Percentiles rank a stretch among this genome's conserved stretches.
Evolutionary conservation across 2,329 filamentous ascomycete genomes (phyloP).

Genomic region (Verticillium dahliae): DNA sequence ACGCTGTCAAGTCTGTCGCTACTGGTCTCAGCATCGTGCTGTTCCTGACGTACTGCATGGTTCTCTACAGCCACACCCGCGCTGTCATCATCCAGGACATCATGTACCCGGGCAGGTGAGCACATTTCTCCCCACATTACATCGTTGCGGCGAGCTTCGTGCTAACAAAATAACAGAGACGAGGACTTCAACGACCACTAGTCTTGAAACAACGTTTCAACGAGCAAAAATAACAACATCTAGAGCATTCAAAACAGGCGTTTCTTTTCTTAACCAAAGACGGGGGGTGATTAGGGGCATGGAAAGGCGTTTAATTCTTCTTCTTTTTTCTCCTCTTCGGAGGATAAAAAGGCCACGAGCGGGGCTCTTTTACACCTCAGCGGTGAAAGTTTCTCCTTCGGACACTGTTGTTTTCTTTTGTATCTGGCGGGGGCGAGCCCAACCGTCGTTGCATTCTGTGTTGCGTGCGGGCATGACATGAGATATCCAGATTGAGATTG

Average conservation of each 20-base stretch:
- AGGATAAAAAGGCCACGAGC: background rate
- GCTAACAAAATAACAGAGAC: slow-evolving; percentile 22
- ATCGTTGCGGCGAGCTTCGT: too few species aligned
- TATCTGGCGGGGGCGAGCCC: background rate
- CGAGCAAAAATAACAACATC: background rate
- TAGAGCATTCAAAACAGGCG: background rate
- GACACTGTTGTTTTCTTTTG: background rate
- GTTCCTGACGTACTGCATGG: slow-evolving; percentile 31
- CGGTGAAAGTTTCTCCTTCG: background rate
- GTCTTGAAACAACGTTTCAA: background rate
- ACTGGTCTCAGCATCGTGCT: slow-evolving; percentile 44
- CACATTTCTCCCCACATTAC: background rate
- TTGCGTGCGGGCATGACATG: background rate
- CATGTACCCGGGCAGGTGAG: slow-evolving; percentile 39
- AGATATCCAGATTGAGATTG: background rate
- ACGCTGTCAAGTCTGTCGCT: slow-evolving; percentile 37
- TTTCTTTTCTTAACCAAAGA: background rate
- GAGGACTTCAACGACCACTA: slow-evolving; percentile 45
- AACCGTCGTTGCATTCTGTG: background rate
- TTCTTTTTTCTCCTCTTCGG: background rate
- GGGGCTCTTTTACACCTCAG: background rate
- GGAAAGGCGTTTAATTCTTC: background rate
- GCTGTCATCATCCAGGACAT: slow-evolving; percentile 47
- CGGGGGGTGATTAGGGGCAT: background rate
- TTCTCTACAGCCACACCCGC: slow-evolving; percentile 35